Evolutionary conservation across 2,329 filamentous ascomycete genomes (phyloP).

Genomic region (Fusarium sp.): DNA sequence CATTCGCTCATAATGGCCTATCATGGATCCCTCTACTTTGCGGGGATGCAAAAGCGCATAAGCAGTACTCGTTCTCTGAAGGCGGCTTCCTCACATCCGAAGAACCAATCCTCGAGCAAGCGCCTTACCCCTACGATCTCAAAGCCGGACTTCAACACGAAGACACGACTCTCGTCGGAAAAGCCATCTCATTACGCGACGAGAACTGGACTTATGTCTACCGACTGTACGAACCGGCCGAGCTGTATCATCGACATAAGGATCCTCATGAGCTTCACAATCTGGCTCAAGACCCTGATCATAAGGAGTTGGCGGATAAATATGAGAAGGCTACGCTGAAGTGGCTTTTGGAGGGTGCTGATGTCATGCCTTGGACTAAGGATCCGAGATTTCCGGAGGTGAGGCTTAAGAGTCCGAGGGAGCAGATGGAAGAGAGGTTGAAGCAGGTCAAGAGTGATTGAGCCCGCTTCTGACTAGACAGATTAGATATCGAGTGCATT

Average conservation of each 20-base stretch:
- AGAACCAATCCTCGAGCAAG: conserved; percentile 59
- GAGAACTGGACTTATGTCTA: conserved; percentile 58
- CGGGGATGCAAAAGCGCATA: conserved; percentile 46
- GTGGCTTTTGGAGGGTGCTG: conserved; percentile 53
- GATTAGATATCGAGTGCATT: too few species aligned
- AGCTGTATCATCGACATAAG: conserved; percentile 55
- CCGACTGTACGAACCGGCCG: conserved; percentile 57
- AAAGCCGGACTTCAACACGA: conserved; percentile 59
- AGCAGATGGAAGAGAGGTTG: conserved; percentile 41
- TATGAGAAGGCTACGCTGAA: conserved; percentile 50
- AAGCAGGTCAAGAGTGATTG: conserved; percentile 9
- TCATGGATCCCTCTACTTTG: conserved; percentile 50
- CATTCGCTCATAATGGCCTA: conserved; percentile 55
- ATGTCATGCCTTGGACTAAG: conserved; percentile 52
- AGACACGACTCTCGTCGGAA: conserved; percentile 57
- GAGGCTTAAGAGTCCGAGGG: not conserved
- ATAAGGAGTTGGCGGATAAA: conserved; percentile 36
- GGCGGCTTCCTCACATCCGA: conserved; percentile 58
- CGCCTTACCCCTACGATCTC: conserved; percentile 59
- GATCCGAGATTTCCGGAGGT: conserved; percentile 52
- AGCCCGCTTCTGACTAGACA: not conserved
- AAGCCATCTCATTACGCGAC: conserved; percentile 53
- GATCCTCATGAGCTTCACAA: conserved; percentile 56
- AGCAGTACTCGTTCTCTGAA: conserved; percentile 57
- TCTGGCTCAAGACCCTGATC: conserved; percentile 47